These are phyloP conservation scores for Jamesozyma lodderae DNA, from an alignment of 805 yeast species.

Conservation along the genomic window DNA sequence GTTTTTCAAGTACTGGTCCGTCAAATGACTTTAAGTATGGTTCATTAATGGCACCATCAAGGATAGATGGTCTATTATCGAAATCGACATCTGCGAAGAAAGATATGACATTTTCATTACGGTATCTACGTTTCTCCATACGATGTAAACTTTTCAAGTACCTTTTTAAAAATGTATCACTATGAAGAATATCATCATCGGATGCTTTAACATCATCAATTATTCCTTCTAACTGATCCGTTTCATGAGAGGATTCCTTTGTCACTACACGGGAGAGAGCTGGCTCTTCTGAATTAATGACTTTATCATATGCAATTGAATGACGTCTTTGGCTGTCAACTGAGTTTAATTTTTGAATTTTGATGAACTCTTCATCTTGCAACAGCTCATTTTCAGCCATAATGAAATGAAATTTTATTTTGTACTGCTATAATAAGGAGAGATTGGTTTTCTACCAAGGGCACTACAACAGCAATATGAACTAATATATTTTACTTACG, in stretches of 20 bases:
- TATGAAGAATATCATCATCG: neutral
- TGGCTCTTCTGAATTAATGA: neutral
- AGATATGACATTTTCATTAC: constrained; percentile 30
- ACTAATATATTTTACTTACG: no score
- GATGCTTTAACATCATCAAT: neutral
- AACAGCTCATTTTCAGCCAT: constrained; percentile 16
- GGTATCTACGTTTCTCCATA: constrained; percentile 8
- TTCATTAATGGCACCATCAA: constrained; percentile 39
- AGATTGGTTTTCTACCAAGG: no score
- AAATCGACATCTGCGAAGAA: constrained; percentile 48
- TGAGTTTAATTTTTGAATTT: constrained; percentile 21
- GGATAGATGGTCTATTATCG: constrained; percentile 36
- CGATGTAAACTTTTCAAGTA: constrained; percentile 9
- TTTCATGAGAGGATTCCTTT: neutral
- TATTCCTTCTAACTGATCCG: neutral
- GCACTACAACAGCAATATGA: no score
- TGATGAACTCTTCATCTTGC: constrained; percentile 19
- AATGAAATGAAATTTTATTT: neutral
- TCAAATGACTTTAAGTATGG: constrained; percentile 26
- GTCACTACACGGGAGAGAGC: neutral
- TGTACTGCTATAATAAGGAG: no score
- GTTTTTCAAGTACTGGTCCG: constrained; percentile 26
- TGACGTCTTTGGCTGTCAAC: constrained; percentile 10
- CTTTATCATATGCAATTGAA: constrained; percentile 11
- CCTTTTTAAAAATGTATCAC: constrained; percentile 7